phyloP scores from a whole-genome alignment of 1,139 yeast species.

The Kurtzmaniella quercitrusa region DNA sequence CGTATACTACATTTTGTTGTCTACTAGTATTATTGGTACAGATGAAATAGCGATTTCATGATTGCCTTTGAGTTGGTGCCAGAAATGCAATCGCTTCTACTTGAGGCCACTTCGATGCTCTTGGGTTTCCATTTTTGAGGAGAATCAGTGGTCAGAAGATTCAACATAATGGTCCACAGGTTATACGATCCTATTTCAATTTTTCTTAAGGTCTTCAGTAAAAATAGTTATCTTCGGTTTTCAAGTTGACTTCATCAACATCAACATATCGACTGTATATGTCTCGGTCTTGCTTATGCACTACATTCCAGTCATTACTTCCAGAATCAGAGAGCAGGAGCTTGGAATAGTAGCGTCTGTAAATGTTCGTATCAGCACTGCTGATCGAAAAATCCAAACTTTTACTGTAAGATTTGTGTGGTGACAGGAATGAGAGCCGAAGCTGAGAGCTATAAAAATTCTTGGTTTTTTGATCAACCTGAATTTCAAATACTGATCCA shows the following conservation, averaged over 20 bases:
- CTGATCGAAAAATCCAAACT: background rate
- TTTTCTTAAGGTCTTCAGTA: too few species aligned
- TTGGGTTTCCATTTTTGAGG: too few species aligned
- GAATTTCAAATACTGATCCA: background rate
- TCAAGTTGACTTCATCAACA: slow-evolving; percentile 21
- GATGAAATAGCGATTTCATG: too few species aligned
- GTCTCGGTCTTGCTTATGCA: slow-evolving; percentile 13
- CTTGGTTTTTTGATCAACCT: slow-evolving; percentile 6
- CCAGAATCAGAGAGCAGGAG: slow-evolving; percentile 4
- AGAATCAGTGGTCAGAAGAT: too few species aligned
- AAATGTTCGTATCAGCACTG: slow-evolving; percentile 12
- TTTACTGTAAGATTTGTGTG: background rate
- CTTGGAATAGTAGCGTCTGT: slow-evolving; percentile 13
- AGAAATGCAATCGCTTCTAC: too few species aligned
- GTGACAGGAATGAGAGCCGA: slow-evolving; percentile 1
- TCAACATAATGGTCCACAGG: too few species aligned
- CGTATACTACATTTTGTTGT: too few species aligned
- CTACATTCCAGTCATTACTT: background rate
- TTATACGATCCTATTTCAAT: too few species aligned
- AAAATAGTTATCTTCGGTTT: slow-evolving; percentile 30
- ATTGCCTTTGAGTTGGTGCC: too few species aligned
- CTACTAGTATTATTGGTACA: too few species aligned
- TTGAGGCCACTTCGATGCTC: too few species aligned
- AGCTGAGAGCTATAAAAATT: slow-evolving; percentile 8
- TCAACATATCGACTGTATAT: slow-evolving; percentile 25